A percentile compares a stretch with the other conserved stretches of the same genome.
These are phyloP conservation scores for Penicillium nordicum DNA, from an alignment of 2,329 filamentous ascomycete genomes.

Conservation along the genomic window DNA sequence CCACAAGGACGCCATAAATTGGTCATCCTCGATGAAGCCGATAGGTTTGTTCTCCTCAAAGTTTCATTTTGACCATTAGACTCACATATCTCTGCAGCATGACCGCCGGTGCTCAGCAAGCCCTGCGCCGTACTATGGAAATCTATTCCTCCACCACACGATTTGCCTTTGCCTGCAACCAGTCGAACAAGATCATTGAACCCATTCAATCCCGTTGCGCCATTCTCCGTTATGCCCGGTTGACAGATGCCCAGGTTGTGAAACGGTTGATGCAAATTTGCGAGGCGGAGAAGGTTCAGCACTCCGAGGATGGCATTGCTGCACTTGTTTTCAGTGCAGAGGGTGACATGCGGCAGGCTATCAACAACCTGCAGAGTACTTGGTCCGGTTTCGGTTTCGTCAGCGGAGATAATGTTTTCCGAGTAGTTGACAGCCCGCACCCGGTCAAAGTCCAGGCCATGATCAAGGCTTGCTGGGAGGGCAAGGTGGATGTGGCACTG, in stretches of 20 bases:
- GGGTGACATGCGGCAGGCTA: constrained; percentile 97
- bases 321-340: constrained; percentile 97
- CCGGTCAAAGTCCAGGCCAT: constrained; percentile 98
- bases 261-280: constrained; percentile 89
- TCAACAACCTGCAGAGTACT: constrained; percentile 96
- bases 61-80: not conserved
- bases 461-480: constrained; percentile 95
- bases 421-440: constrained; percentile 93
- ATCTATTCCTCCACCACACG: constrained; percentile 95
- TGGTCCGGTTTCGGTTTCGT: constrained; percentile 92
- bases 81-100: constrained; percentile 55
- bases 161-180: constrained; percentile 97
- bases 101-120: constrained; percentile 95
- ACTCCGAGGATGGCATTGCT: constrained; percentile 88
- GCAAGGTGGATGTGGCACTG: constrained; percentile 81
- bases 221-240: constrained; percentile 85
- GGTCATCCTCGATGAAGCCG: constrained; percentile 95
- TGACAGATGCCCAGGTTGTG: constrained; percentile 90
- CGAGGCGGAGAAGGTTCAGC: constrained; percentile 83
- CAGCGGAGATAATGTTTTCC: constrained; percentile 97
- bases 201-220: constrained; percentile 96
- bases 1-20: constrained; percentile 89
- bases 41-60: constrained; percentile 54
- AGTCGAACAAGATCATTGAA: constrained; percentile 99
- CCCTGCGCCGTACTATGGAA: constrained; percentile 93